Conservation (phyloP, 1,139 yeast species). For the Yamadazyma pseudoaaseri region DNA sequence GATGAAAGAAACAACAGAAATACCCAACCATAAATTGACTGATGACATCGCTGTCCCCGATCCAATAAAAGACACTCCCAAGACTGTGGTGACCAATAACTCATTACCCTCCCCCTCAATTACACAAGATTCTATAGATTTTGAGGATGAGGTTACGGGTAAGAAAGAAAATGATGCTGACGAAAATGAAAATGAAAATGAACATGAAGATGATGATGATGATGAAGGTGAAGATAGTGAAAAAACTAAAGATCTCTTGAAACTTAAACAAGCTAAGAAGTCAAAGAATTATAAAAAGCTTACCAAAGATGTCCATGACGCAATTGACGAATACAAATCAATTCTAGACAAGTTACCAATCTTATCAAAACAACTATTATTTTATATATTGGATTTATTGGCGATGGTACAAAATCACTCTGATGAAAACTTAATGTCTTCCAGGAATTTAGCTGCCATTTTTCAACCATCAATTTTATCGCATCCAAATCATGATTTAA, state of each 20-base stretch:
- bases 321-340: conserved; percentile 67
- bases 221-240: conserved; percentile 4
- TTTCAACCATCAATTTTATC: conserved; percentile 94
- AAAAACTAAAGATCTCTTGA: conserved; percentile 7
- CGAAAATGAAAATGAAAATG: conserved; percentile 4
- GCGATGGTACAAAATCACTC: conserved; percentile 84
- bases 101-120: conserved; percentile 13
- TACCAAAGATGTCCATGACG: conserved; percentile 62
- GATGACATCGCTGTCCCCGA: too few relatives aligned
- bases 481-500: conserved; percentile 89
- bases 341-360: conserved; percentile 68
- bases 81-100: conserved; percentile 3
- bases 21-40: background rate
- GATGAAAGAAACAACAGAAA: background rate
- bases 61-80: conserved; percentile 3
- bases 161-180: background rate
- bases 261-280: conserved; percentile 19
- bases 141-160: conserved; percentile 1
- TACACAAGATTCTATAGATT: conserved; percentile 5
- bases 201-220: conserved; percentile 5
- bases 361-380: conserved; percentile 76
- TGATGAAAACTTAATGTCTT: conserved; percentile 82
- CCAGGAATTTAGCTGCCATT: conserved; percentile 89
- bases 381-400: conserved; percentile 81
- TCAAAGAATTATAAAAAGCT: conserved; percentile 41